Evolutionary conservation across 1,284 basidiomycete species (phyloP).

Genomic region (Chalciporus sp.): DNA sequence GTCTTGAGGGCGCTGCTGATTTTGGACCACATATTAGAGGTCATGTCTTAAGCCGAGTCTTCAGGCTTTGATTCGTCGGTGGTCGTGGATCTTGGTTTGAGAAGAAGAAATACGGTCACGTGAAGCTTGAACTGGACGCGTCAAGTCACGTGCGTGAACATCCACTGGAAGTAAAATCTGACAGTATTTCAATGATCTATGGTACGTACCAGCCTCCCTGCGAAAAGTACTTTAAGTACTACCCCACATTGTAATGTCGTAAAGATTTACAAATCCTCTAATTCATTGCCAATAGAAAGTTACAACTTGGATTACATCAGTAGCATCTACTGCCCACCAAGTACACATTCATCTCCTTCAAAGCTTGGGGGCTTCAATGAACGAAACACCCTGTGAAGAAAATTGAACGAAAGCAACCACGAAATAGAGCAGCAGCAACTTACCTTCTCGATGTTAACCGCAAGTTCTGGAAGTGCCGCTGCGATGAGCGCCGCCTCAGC

Average conservation of each 20-base stretch:
- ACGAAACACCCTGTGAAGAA: constrained; percentile 37
- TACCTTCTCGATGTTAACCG: constrained; percentile 78
- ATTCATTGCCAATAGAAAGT: neutral
- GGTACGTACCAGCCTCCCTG: too few species aligned
- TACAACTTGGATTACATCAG: neutral
- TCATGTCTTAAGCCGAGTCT: neutral
- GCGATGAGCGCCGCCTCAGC: constrained; percentile 77
- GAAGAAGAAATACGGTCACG: constrained; percentile 19
- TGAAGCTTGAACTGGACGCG: constrained; percentile 33
- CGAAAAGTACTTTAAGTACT: too few species aligned
- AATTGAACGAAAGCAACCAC: neutral
- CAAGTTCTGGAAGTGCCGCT: constrained; percentile 81
- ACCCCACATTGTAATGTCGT: too few species aligned
- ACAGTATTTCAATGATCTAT: too few species aligned
- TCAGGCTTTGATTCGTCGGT: neutral
- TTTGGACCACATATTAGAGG: constrained; percentile 60
- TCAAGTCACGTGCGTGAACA: constrained; percentile 28
- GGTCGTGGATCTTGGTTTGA: neutral
- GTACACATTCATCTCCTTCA: constrained; percentile 18
- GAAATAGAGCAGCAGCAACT: constrained; percentile 8
- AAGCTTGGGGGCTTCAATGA: constrained; percentile 41
- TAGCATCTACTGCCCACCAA: neutral
- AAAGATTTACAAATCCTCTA: neutral
- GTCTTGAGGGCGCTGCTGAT: constrained; percentile 55
- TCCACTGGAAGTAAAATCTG: neutral